Conservation (phyloP, 148 eudicot species). For the Rheum nobile region DNA sequence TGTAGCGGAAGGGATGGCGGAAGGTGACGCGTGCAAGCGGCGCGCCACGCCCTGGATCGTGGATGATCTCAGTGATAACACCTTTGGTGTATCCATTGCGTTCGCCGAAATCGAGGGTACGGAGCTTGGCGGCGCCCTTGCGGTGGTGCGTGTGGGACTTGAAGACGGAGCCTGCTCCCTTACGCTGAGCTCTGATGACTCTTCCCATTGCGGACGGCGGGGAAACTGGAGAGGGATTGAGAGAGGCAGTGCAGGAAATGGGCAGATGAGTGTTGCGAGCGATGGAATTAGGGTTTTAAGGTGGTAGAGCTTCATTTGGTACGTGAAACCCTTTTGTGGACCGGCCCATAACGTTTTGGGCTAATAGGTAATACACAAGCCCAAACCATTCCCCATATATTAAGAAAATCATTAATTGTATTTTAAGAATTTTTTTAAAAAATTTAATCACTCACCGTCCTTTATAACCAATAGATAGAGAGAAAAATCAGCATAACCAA, state of each 20-base stretch:
- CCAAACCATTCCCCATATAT: too few species aligned
- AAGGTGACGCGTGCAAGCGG: slow-evolving; percentile 15
- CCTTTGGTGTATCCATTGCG: slow-evolving; percentile 19
- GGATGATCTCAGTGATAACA: slow-evolving; percentile 15
- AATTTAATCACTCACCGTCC: too few species aligned
- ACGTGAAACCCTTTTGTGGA: background rate
- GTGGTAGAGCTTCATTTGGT: background rate
- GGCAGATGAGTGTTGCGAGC: background rate
- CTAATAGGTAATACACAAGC: background rate
- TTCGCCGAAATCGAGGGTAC: slow-evolving; percentile 13
- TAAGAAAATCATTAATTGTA: too few species aligned
- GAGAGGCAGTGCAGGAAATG: background rate
- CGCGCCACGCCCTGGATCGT: slow-evolving; percentile 16
- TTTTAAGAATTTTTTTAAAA: too few species aligned
- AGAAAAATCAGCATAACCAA: too few species aligned
- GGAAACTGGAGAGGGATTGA: background rate
- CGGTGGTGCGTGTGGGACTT: slow-evolving; percentile 12
- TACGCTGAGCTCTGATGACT: slow-evolving; percentile 6
- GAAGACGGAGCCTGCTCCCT: slow-evolving; percentile 21
- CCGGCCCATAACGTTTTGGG: background rate
- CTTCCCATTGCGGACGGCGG: slow-evolving; percentile 1
- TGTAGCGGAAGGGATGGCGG: slow-evolving; percentile 17
- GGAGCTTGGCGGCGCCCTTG: slow-evolving; percentile 13
- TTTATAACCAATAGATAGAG: too few species aligned
- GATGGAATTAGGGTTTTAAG: background rate